phyloP scores from a whole-genome alignment of 2,329 filamentous ascomycete species.

The Aspergillus novofumigatus region DNA sequence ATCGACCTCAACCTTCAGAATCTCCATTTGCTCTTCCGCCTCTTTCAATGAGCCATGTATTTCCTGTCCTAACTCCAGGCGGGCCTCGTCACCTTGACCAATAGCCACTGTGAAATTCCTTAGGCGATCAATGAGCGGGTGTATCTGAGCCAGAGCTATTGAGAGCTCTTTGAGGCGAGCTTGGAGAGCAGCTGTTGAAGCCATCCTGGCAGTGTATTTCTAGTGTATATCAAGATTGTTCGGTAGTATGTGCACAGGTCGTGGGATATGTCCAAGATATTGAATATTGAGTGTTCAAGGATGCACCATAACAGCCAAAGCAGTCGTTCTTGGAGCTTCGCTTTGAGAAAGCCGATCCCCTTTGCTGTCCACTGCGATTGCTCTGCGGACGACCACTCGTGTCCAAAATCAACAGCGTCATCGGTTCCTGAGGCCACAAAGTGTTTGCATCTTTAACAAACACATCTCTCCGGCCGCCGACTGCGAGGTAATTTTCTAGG shows the following conservation, averaged over 20 bases:
- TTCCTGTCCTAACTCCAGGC: slow-evolving; percentile 71
- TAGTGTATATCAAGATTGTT: not conserved
- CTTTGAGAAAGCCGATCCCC: not conserved
- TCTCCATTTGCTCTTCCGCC: slow-evolving; percentile 77
- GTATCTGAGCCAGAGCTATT: slow-evolving; percentile 50
- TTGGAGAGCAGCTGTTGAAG: slow-evolving; percentile 38
- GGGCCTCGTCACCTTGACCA: slow-evolving; percentile 60
- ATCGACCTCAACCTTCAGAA: slow-evolving; percentile 72
- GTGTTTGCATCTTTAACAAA: slow-evolving; percentile 31
- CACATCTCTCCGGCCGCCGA: slow-evolving; percentile 8
- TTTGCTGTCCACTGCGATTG: not conserved
- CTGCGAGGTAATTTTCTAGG: not conserved
- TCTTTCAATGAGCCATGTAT: slow-evolving; percentile 75
- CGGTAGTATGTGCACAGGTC: not conserved
- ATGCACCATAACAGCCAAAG: not conserved
- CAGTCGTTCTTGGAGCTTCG: not conserved
- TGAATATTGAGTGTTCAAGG: not conserved
- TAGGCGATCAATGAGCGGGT: slow-evolving; percentile 54
- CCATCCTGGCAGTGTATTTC: slow-evolving; percentile 28
- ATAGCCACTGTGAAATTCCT: slow-evolving; percentile 59
- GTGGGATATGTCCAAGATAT: not conserved
- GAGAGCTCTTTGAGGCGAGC: slow-evolving; percentile 50
- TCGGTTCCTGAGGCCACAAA: slow-evolving; percentile 22
- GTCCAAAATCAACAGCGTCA: slow-evolving; percentile 22
- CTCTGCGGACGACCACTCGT: not conserved